Percentiles rank a stretch among this genome's conserved stretches.
Evolutionary conservation across 805 yeast species (phyloP).

Genomic region (Zygoascus biomembranicola): DNA sequence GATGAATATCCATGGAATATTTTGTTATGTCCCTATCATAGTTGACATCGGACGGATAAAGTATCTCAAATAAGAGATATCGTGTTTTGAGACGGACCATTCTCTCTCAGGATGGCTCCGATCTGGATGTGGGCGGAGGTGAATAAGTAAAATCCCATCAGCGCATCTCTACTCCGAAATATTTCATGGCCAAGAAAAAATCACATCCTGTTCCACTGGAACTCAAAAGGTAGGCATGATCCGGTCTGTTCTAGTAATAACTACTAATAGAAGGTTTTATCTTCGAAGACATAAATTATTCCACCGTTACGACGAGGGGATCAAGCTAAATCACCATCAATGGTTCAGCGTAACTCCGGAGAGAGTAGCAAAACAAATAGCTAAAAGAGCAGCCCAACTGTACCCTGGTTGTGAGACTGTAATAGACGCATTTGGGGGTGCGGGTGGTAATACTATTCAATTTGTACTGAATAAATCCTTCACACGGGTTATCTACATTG

Average conservation of each 20-base stretch:
- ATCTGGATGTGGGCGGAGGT: no score
- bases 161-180: not conserved
- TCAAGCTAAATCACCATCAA: slow-evolving; percentile 59
- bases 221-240: slow-evolving; percentile 1
- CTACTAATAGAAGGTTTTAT: slow-evolving; percentile 10
- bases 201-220: not conserved
- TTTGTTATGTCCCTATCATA: not conserved
- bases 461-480: slow-evolving; percentile 39
- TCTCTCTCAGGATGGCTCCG: no score
- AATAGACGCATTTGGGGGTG: slow-evolving; percentile 76
- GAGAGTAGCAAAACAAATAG: slow-evolving; percentile 44
- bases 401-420: slow-evolving; percentile 24
- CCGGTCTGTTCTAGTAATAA: not conserved
- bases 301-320: slow-evolving; percentile 55
- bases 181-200: slow-evolving; percentile 2
- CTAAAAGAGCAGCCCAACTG: slow-evolving; percentile 13
- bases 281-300: slow-evolving; percentile 51
- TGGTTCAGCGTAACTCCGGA: slow-evolving; percentile 93
- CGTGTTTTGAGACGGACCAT: slow-evolving; percentile 90
- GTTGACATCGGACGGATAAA: slow-evolving; percentile 42
- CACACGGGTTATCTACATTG: slow-evolving; percentile 20
- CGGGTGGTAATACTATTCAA: slow-evolving; percentile 80
- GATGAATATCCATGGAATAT: slow-evolving; percentile 5
- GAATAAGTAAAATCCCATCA: not conserved
- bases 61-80: slow-evolving; percentile 71